Evolutionary conservation across 345 rosid species (phyloP).

Genomic region (thale cress (Arabidopsis thaliana)): DNA sequence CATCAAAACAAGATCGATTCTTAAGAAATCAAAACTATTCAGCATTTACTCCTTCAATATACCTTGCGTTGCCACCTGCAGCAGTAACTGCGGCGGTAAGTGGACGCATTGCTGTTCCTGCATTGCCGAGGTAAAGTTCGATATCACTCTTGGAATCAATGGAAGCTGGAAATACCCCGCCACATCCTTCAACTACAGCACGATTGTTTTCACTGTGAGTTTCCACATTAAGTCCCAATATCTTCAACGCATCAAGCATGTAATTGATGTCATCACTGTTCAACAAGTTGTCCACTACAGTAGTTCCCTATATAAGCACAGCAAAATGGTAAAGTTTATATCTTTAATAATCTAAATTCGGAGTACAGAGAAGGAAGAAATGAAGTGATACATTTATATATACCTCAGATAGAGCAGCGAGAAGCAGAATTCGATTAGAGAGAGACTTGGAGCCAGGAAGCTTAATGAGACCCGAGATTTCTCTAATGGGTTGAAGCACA

Average conservation of each 20-base stretch:
- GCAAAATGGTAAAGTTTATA: no score
- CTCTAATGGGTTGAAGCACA: conserved; percentile 77
- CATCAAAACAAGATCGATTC: background rate
- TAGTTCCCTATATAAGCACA: conserved; percentile 57
- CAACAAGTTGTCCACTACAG: conserved; percentile 86
- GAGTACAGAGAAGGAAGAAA: no score
- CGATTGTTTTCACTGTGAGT: conserved; percentile 57
- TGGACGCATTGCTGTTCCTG: conserved; percentile 97
- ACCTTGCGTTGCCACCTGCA: conserved; percentile 96
- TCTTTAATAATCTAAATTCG: no score
- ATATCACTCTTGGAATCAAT: conserved; percentile 57
- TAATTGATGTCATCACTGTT: conserved; percentile 83
- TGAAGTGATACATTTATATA: no score
- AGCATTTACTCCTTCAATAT: background rate
- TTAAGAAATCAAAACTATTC: background rate
- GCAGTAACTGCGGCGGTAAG: conserved; percentile 88
- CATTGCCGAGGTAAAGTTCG: conserved; percentile 91
- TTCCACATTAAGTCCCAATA: conserved; percentile 70
- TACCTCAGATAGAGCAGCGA: conserved; percentile 88
- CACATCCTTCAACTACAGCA: conserved; percentile 82
- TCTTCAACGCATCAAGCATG: conserved; percentile 88
- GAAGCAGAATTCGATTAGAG: conserved; percentile 89
- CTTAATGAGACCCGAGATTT: conserved; percentile 78
- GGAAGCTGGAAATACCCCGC: conserved; percentile 75
- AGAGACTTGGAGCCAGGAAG: conserved; percentile 95